Base-by-base conservation (phyloP, 495 filamentous ascomycete genomes). In the Penicillium argentinense region DNA sequence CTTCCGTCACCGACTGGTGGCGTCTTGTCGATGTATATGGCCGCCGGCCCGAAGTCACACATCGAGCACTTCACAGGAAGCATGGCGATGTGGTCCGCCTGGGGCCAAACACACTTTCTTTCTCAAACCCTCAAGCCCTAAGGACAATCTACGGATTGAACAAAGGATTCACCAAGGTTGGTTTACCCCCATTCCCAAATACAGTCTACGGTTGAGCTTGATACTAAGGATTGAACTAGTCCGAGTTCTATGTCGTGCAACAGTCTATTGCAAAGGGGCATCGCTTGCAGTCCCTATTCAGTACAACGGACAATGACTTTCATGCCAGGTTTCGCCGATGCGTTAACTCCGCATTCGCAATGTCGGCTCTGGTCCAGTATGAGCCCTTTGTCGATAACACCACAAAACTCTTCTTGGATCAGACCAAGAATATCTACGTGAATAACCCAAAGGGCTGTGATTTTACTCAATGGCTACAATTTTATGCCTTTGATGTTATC, bases 131-230 rank as follows among this genome's bases (percentile, higher is more conserved):
- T 0, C 73, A 74, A 39, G 81, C 84, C 9, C 65, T 89, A 36
- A 87, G 85, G 58, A 72, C 73, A 6, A 91, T 93, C 21, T 93
- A 91, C 57, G 85, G 88, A 1, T 71, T 91, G 45, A 89, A 89
- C 57, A 90, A 89, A 63, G 86, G 86, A n/a, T 88, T 88, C 59
- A 71, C 69, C 45, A 92, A 91, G 76, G 84, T 88, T 48, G 33
- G 63, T 27, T 22, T 3, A 6, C 16, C 17, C 28, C n/a, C 8
- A 32, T 32, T 32, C 1, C n/a, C n/a, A 17, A 26, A 6, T 23
- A n/a, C 8, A 22, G 29, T 16, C 33, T 4, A 11, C 3, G 17
- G 18, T 13, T 48, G 6, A 54, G 0, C 24, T 24, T 12, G 9
- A 7, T 44, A 21, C 27, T 50, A 12, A 49, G 11, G 23, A 1